phyloP scores from a whole-genome alignment of 164 flowering plant genomes.

The Magnolia officinalis region DNA sequence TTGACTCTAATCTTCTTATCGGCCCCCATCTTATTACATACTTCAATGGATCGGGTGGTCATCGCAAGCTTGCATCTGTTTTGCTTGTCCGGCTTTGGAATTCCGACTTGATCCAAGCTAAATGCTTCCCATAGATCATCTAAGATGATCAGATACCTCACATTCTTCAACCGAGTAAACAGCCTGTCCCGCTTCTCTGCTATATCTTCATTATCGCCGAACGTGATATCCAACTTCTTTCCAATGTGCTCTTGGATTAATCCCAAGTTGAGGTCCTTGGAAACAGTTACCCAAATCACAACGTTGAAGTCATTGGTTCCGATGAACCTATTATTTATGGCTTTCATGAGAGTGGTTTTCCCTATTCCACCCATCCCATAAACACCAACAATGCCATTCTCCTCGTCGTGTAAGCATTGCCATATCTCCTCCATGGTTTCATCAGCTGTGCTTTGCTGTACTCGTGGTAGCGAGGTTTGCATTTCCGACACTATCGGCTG shows the following conservation, averaged over 20 bases:
- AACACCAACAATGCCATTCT: not conserved
- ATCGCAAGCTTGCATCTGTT: not conserved
- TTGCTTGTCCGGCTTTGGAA: conserved; percentile 2
- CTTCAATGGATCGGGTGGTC: not conserved
- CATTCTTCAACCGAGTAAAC: not conserved
- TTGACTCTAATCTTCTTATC: conserved; percentile 4
- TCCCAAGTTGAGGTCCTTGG: not conserved
- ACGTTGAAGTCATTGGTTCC: not conserved
- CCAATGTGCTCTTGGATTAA: not conserved
- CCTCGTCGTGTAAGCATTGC: not conserved
- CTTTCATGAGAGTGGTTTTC: conserved; percentile 4
- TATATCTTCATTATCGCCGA: no score
- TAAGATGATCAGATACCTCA: not conserved
- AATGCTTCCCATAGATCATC: conserved; percentile 6
- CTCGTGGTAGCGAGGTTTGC: not conserved
- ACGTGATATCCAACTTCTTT: not conserved
- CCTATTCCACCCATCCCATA: conserved; percentile 8
- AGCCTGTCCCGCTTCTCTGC: conserved; percentile 4
- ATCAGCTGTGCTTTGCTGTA: not conserved
- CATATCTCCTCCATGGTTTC: conserved; percentile 1
- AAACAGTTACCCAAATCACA: conserved; percentile 2
- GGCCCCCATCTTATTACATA: not conserved
- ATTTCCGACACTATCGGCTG: conserved; percentile 4
- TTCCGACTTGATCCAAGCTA: not conserved
- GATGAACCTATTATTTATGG: not conserved